These are phyloP conservation scores for Cutaneotrichosporon curvatum DNA, from an alignment of 1,284 basidiomycete species.

Conservation along the genomic window DNA sequence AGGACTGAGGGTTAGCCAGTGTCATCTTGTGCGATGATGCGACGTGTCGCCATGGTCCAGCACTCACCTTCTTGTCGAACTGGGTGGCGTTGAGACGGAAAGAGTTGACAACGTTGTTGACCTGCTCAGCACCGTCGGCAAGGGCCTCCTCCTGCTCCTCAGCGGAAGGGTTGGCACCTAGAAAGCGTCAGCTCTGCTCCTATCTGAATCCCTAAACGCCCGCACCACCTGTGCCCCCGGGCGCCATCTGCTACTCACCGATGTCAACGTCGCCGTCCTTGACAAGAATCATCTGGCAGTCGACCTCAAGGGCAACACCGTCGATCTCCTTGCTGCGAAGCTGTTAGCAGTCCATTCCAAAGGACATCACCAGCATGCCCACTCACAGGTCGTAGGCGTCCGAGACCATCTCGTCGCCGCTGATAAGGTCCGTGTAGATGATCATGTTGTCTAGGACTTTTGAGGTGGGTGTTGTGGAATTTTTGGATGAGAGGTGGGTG, in stretches of 20 bases:
- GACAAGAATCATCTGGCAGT: slow-evolving; percentile 68
- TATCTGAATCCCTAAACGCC: background rate
- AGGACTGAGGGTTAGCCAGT: slow-evolving; percentile 48
- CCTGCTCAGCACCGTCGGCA: slow-evolving; percentile 65
- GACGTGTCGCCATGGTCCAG: background rate
- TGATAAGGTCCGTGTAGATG: slow-evolving; percentile 53
- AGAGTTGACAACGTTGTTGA: slow-evolving; percentile 90
- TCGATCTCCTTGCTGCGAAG: slow-evolving; percentile 70
- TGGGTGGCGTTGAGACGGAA: slow-evolving; percentile 77
- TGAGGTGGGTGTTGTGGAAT: slow-evolving; percentile 4
- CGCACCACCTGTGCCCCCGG: background rate
- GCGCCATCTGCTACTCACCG: slow-evolving; percentile 52
- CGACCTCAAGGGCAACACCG: slow-evolving; percentile 81
- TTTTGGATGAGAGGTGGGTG: slow-evolving; percentile 7
- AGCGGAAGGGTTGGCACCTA: slow-evolving; percentile 82
- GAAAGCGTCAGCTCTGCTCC: background rate
- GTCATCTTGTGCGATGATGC: no score
- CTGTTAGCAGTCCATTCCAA: background rate
- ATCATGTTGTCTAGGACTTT: slow-evolving; percentile 29
- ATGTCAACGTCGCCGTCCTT: slow-evolving; percentile 86
- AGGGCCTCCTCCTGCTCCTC: slow-evolving; percentile 81
- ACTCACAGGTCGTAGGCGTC: slow-evolving; percentile 80
- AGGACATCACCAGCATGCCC: background rate
- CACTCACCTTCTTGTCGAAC: slow-evolving; percentile 81
- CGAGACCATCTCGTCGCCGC: slow-evolving; percentile 89